Evolutionary conservation across 2,329 filamentous ascomycete genomes (phyloP), one percentile per base, ranked within the genome.

Genomic region (Colletotrichum lini): DNA sequence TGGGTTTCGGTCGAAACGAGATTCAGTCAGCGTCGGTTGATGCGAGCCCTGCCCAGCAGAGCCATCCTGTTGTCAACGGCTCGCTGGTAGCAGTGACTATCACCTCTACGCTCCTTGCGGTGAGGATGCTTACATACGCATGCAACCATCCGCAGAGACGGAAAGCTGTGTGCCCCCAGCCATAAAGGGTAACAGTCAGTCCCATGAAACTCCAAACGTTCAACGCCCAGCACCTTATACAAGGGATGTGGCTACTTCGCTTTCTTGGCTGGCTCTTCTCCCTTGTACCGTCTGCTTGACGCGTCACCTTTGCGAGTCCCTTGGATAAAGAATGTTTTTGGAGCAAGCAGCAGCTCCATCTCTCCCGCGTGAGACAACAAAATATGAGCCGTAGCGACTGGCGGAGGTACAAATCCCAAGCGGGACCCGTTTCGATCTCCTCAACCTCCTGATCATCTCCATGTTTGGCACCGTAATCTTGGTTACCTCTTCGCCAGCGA

Each of bases 381-480:
- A 54, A 40, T 12, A 56, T 10, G 23, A 50, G 40, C 49, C 40
- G 35, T 60, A 35, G 21, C 23, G 9, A 35, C 15, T 9, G 30
- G 9, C 49, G 58, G 42, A 50, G 42, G 57, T 53, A 42, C 56
- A 58, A 18, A 49, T 67, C 56, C 50, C 35, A 56, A 38, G 42
- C 56, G 53, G 40, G 57, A n/a, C 53, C 47, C 49, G 50, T 58
- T 30, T 42, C 7, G 52, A 47, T 47, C 35, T 44, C 53, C 38
- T 63, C 68, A 58, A 50, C 54, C 58, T 68, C 58, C 57, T 63
- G 58, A 63, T 15, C 58, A 47, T 60, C 58, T 68, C 52, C 65
- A 63, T 68, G 38, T 53, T 47, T 47, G 53, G 30, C 65, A 53
- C 64, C 58, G 52, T 56, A 59, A 63, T 58, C 58, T 71, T 52